Evolutionary conservation across 768 basidiomycete species (phyloP).

Genomic region (Phylloporus rhodoxanthus): DNA sequence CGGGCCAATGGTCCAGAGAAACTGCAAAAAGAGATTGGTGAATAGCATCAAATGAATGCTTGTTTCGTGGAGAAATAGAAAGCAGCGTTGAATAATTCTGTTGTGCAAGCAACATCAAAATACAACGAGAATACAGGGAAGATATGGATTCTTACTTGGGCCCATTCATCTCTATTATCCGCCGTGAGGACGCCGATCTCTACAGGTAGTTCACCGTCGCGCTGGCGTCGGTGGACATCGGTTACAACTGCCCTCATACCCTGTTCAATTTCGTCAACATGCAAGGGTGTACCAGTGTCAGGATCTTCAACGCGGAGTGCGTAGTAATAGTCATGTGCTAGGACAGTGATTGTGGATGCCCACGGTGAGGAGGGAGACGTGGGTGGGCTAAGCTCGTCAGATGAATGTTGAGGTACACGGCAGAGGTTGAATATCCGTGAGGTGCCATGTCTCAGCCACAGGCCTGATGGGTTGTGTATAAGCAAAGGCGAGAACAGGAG

Average conservation of each 20-base stretch:
- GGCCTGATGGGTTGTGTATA: slow-evolving; percentile 30
- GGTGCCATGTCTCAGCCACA: slow-evolving; percentile 59
- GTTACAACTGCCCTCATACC: slow-evolving; percentile 39
- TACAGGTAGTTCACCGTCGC: slow-evolving; percentile 49
- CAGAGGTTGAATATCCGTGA: slow-evolving; percentile 69
- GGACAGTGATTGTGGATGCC: slow-evolving; percentile 54
- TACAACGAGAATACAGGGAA: no score
- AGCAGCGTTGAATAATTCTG: slow-evolving; percentile 68
- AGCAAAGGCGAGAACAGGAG: background rate
- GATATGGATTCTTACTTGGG: slow-evolving; percentile 44
- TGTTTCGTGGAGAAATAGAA: slow-evolving; percentile 61
- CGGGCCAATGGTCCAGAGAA: slow-evolving; percentile 71
- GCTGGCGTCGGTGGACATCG: slow-evolving; percentile 53
- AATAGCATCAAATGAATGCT: slow-evolving; percentile 52
- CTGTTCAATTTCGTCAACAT: slow-evolving; percentile 39
- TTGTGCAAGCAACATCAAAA: background rate
- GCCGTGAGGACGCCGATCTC: slow-evolving; percentile 70
- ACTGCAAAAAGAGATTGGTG: slow-evolving; percentile 74
- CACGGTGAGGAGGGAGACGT: slow-evolving; percentile 36
- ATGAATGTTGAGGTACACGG: slow-evolving; percentile 62
- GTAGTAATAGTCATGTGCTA: slow-evolving; percentile 77
- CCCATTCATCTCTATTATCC: slow-evolving; percentile 80
- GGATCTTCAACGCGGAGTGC: slow-evolving; percentile 55
- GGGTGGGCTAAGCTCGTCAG: slow-evolving; percentile 55
- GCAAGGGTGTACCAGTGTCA: slow-evolving; percentile 26